Evolutionary conservation across 805 yeast genomes (phyloP), one percentile per base, ranked within the genome.

Genomic region (Suhomyces sp.): DNA sequence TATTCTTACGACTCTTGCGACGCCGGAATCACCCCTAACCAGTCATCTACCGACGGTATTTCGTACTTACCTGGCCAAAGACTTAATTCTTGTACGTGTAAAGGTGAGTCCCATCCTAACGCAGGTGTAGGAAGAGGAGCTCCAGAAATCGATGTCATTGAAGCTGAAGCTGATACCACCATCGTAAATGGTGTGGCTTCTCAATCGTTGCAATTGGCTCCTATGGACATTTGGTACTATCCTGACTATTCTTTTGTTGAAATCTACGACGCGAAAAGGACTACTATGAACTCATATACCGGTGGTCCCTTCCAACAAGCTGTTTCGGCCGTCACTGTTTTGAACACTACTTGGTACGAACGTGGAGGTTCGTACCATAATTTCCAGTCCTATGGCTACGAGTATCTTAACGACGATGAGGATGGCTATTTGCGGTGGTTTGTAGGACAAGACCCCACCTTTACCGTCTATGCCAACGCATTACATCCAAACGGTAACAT

Each of bases 291-390:
- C 68, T 78, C 89, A 1, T 92, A 90, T 71, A 78, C 90, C 35
- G 99, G 98, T 57, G 97, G 97, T 49, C 97, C 97, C 1, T 84
- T 79, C 72, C 98, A 93, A 73, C 94, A 93, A 72, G 97, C 97
- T 49, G 78, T 93, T n/a, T 90, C 97, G 3, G 96, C 85, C 0
- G 81, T 84, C 6, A 81, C 97, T 0, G 85, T 88, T 2, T 76
- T 93, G 59, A 92, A 91, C 70, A 77, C 83, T 2, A 75, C 84
- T 0, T 93, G 98, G 98, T 92, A 88, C 70, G 86, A 90, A 64
- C 70, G 66, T 57, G 90, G 90, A 48, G 79, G 73, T 10, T 78
- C 75, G 51, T 63, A 56, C 3, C 78, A 71, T 51, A 66, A 74
- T 50, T 93, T 72, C 76, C 98, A 93, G 68, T 79, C 75, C 42